Base-by-base conservation (phyloP, 2,329 filamentous ascomycete species). In the Xylariales sp. region DNA sequence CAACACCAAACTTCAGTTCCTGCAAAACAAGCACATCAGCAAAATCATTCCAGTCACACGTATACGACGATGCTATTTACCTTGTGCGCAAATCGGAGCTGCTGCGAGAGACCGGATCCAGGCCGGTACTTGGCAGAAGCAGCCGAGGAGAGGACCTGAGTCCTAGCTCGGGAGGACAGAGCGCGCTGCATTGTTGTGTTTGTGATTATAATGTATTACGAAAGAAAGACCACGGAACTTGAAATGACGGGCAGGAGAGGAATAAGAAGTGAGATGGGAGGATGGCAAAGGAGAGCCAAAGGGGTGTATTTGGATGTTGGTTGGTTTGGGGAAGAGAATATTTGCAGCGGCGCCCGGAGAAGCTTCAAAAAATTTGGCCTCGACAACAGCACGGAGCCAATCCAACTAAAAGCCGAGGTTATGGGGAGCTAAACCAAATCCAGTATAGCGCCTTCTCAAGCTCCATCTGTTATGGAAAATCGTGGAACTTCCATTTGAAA, bases 1-100 rank as follows among this genome's bases (percentile, higher is more conserved):
- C 93, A 49, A 97, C 91, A 59, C 93, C 93, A 53, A 98, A 98
- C 74, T 95, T 97, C 63, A 98, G 80, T 66, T 98, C 93, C 89
- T 96, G 50, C 38, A 67, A 45, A 24, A 7, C 16, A 29, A n/a
- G n/a, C n/a, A n/a, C n/a, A n/a, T n/a, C n/a, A n/a, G n/a, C n/a
- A n/a, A n/a, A n/a, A n/a, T n/a, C n/a, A n/a, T n/a, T n/a, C n/a
- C n/a, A n/a, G n/a, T n/a, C n/a, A n/a, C n/a, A n/a, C n/a, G n/a
- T n/a, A n/a, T n/a, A n/a, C n/a, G n/a, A n/a, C n/a, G n/a, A n/a
- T n/a, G n/a, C n/a, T n/a, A n/a, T 27, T 28, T 76, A 95, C 89
- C 88, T 97, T 97, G 80, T 97, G 91, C 52, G 91, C 88, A 65
- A 95, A 98, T 63, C 93, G 81, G 66, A 95, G 81, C 74, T 97